These are phyloP conservation scores for Ceratobasidium sp. DNA, from an alignment of 1,284 basidiomycete species.

Conservation along the genomic window DNA sequence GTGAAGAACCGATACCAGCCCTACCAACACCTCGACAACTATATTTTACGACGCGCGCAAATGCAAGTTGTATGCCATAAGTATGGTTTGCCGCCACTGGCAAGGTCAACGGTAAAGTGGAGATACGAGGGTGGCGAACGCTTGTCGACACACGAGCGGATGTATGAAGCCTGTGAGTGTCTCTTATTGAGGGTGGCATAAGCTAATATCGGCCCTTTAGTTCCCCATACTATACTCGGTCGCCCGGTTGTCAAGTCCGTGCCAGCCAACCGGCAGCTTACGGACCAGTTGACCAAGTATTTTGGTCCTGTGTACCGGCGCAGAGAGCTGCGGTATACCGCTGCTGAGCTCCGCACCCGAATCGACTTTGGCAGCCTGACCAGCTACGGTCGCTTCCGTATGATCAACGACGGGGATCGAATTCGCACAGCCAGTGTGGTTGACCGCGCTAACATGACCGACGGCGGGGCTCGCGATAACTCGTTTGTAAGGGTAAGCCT, in stretches of 20 bases:
- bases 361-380: background rate
- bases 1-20: constrained; percentile 53
- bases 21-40: constrained; percentile 53
- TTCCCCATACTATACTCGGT: background rate
- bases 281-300: constrained; percentile 15
- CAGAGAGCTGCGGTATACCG: background rate
- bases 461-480: background rate
- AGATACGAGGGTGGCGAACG: background rate
- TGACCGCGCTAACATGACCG: background rate
- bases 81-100: background rate
- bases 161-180: background rate
- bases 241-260: background rate
- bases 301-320: constrained; percentile 16
- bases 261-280: background rate
- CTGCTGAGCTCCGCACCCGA: background rate
- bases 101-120: background rate
- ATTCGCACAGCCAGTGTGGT: background rate
- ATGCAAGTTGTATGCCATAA: constrained; percentile 44
- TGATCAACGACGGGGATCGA: background rate
- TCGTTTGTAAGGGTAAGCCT: constrained; percentile 11
- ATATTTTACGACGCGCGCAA: constrained; percentile 51
- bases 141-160: background rate
- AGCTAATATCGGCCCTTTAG: background rate
- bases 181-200: background rate
- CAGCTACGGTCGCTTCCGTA: constrained; percentile 8